Evolutionary conservation across 2,329 filamentous ascomycete genomes (phyloP), one percentile per base, ranked within the genome.

Genomic region (Plectosphaerella cucumerina): DNA sequence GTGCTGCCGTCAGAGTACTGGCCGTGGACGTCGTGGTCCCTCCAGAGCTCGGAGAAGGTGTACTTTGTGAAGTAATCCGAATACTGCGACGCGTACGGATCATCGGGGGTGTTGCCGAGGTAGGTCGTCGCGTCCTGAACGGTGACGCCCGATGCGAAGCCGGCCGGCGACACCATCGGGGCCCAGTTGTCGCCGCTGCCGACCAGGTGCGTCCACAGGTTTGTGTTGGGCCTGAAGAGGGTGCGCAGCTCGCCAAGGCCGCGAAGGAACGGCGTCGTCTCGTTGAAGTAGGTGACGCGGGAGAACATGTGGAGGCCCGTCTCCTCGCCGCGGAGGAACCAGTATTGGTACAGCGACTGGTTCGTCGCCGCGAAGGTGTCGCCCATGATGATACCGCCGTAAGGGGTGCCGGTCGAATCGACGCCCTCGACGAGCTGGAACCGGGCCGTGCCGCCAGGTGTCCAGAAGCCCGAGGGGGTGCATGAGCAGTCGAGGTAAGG

Each of bases 11-110:
- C 70, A 18, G 61, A 63, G 45, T 63, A 70, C 59, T 76, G 62
- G 2, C 81, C 82, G 57, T 85, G 81, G 2, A 77, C 80, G 35
- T 73, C 71, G 51, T 84, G 78, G 44, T 82, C 72, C 46, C 80
- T 70, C 79, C 80, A 85, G 2, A 71, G 71, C 51, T 81, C 78
- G 5, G 74, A 71, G 52, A 86, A 85, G 0, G 78, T 85, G 58
- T 86, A 86, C 61, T 86, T 86, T 20, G 82, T 86, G 59, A 85
- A 86, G 62, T 84, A 86, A 44, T 84, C 77, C 2, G 78, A 71
- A 50, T 79, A 74, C 44, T 81, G 67, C 35, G 74, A 62, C 0
- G 81, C 77, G 58, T 85, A 86, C 0, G 76, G 68, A 59, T 82
- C 78, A 15, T 76, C 59, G 0, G 75, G 74, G 0, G 75, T 75